These are phyloP conservation scores for Lodderomyces elongisporus DNA, from an alignment of 1,139 yeast genomes.

Conservation along the genomic window DNA sequence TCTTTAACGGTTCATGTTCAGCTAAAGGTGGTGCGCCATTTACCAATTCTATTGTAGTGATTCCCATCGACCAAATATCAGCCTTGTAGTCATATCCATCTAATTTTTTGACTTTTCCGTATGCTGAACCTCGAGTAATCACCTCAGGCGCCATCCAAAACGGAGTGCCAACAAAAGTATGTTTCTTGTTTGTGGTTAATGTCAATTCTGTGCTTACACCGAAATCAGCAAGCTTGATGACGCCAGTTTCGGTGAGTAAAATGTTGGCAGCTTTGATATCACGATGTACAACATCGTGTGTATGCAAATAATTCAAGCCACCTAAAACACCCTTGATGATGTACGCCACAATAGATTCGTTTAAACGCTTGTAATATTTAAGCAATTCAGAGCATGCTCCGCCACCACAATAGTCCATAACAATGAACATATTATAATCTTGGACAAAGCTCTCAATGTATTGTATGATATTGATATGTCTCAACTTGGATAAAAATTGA, in stretches of 20 bases:
- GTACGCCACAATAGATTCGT: conserved; percentile 55
- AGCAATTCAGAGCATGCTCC: conserved; percentile 81
- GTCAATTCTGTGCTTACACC: conserved; percentile 82
- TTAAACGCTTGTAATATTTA: conserved; percentile 45
- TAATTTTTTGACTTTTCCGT: conserved; percentile 29
- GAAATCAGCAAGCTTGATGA: conserved; percentile 74
- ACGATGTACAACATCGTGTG: conserved; percentile 72
- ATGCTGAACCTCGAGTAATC: conserved; percentile 54
- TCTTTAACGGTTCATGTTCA: conserved; percentile 69
- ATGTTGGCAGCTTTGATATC: conserved; percentile 85
- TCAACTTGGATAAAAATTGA: conserved; percentile 59
- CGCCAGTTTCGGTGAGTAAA: conserved; percentile 56
- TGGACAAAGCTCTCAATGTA: conserved; percentile 60
- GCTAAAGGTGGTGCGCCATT: conserved; percentile 72
- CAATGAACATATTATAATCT: conserved; percentile 73
- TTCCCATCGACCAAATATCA: conserved; percentile 87
- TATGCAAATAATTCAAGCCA: conserved; percentile 69
- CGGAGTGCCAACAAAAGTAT: conserved; percentile 85
- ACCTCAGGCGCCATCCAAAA: conserved; percentile 96
- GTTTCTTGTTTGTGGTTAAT: conserved; percentile 52
- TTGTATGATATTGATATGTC: conserved; percentile 58
- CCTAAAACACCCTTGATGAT: conserved; percentile 55
- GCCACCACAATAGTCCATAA: conserved; percentile 91
- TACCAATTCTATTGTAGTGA: conserved; percentile 70
- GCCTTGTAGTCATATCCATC: conserved; percentile 73